Conservation (phyloP, 208 protist genomes). For the Leptomonas pyrrhocoris region DNA sequence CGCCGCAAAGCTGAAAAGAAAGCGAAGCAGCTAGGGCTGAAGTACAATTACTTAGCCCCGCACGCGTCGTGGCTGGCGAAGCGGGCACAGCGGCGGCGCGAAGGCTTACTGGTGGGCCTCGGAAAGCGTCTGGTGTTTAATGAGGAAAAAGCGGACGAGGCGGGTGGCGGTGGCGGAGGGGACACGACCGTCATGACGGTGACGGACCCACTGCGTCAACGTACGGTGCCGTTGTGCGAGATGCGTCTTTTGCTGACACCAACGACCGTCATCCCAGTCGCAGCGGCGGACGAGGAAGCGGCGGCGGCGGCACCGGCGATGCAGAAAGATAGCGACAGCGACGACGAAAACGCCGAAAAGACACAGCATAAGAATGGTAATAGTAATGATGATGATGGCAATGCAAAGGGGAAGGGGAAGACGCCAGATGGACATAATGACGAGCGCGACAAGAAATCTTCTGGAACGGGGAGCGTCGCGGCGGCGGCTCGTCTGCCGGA, state of each 20-base stretch:
- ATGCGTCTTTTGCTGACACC: constrained; percentile 33
- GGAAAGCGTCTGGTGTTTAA: constrained; percentile 78
- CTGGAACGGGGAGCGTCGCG: not conserved
- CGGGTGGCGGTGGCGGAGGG: not conserved
- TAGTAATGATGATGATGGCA: no score
- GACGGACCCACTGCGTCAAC: constrained; percentile 54
- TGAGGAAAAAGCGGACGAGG: constrained; percentile 27
- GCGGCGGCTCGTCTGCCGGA: constrained; percentile 12
- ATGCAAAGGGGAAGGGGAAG: not conserved
- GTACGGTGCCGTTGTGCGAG: constrained; percentile 40
- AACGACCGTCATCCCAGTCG: not conserved
- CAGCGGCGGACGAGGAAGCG: constrained; percentile 1
- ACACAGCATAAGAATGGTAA: no score
- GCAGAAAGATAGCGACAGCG: not conserved
- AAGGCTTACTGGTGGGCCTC: constrained; percentile 69
- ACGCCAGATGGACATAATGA: not conserved
- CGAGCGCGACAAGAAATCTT: not conserved
- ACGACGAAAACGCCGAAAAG: not conserved
- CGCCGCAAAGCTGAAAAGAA: constrained; percentile 81
- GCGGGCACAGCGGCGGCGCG: constrained; percentile 63
- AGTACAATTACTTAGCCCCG: constrained; percentile 86
- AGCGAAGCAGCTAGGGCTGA: constrained; percentile 72
- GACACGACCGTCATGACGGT: constrained; percentile 19
- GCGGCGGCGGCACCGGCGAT: not conserved
- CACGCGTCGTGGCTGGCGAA: constrained; percentile 89